These are phyloP conservation scores for Curvularia spicifera DNA, from an alignment of 2,329 filamentous ascomycete species.

Conservation along the genomic window DNA sequence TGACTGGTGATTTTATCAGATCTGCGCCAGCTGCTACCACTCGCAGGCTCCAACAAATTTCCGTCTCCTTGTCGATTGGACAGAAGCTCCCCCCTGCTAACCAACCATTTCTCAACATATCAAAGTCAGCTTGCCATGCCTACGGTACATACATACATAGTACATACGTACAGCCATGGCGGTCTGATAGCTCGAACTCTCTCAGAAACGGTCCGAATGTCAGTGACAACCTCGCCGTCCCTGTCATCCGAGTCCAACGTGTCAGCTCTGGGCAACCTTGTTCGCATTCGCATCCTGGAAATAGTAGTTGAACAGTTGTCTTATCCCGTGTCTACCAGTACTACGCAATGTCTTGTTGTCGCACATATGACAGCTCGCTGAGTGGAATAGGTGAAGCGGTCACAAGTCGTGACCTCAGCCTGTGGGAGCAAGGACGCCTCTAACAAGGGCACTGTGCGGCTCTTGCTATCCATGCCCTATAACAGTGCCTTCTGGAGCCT, in stretches of 20 bases:
- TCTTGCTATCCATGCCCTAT: background rate
- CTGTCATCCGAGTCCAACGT: slow-evolving; percentile 6
- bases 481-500: background rate
- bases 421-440: background rate
- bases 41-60: slow-evolving; percentile 3
- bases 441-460: background rate
- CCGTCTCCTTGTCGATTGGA: background rate
- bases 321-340: background rate
- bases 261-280: slow-evolving; percentile 3
- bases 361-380: background rate
- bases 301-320: background rate
- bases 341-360: background rate
- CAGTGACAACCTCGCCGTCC: slow-evolving; percentile 1
- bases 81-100: background rate
- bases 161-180: background rate
- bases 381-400: background rate
- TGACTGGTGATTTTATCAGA: slow-evolving; percentile 3
- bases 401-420: background rate
- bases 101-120: background rate
- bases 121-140: slow-evolving; percentile 2
- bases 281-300: slow-evolving; percentile 4
- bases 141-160: background rate
- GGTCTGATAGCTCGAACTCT: slow-evolving; percentile 12
- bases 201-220: slow-evolving; percentile 14
- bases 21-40: slow-evolving; percentile 4